Conservation (phyloP, 352 stramenopile genomes). For the Globisporangium camurandrum region DNA sequence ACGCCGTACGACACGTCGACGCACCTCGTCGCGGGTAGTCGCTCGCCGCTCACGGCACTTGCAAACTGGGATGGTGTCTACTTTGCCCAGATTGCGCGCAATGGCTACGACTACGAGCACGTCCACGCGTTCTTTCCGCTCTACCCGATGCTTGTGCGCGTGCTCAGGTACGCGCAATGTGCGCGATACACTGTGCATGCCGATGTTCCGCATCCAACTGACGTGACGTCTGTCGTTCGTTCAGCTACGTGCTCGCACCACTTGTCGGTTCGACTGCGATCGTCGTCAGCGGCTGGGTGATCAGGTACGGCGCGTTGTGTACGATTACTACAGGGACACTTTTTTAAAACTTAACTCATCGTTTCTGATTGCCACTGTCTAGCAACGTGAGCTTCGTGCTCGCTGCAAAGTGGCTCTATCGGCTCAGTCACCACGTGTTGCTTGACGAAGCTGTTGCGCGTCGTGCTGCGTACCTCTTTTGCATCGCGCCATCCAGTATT, state of each 20-base stretch:
- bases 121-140: slow-evolving; percentile 81
- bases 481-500: slow-evolving; percentile 63
- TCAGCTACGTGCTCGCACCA: slow-evolving; percentile 15
- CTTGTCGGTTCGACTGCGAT: slow-evolving; percentile 13
- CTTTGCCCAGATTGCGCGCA: slow-evolving; percentile 58
- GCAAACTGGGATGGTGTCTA: slow-evolving; percentile 86
- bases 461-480: slow-evolving; percentile 72
- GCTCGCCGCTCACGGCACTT: slow-evolving; percentile 30
- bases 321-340: background rate
- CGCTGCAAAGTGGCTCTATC: slow-evolving; percentile 64
- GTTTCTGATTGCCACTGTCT: background rate
- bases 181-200: too few relatives aligned
- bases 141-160: slow-evolving; percentile 51
- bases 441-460: slow-evolving; percentile 39
- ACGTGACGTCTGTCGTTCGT: too few relatives aligned
- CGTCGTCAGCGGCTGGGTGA: slow-evolving; percentile 38
- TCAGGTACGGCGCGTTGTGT: slow-evolving; percentile 22
- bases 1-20: slow-evolving; percentile 67
- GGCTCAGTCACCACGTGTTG: slow-evolving; percentile 48
- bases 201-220: too few relatives aligned
- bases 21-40: slow-evolving; percentile 16
- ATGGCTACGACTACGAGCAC: slow-evolving; percentile 84
- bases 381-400: slow-evolving; percentile 74
- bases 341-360: too few relatives aligned
- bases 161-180: slow-evolving; percentile 7